Conservation (phyloP, 148 eudicot genomes). For the Camellia japonica region DNA sequence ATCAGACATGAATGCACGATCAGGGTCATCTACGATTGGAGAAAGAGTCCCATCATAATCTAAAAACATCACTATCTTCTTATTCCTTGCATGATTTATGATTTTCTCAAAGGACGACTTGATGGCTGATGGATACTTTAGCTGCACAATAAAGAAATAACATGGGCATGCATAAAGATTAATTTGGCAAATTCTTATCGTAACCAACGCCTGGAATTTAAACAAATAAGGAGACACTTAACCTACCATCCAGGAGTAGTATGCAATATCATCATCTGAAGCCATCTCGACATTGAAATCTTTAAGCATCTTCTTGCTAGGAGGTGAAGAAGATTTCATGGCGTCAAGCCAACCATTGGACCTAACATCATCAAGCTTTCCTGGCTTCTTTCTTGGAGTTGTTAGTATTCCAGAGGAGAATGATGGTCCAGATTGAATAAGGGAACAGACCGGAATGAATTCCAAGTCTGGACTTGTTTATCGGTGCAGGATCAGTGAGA, state of each 20-base stretch:
- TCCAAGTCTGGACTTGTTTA: slow-evolving; percentile 58
- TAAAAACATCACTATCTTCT: slow-evolving; percentile 69
- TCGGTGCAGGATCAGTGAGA: slow-evolving; percentile 59
- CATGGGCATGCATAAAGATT: background rate
- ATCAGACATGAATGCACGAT: slow-evolving; percentile 73
- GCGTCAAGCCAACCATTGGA: slow-evolving; percentile 85
- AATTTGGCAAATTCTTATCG: too few relatives aligned
- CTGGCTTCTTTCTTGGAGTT: slow-evolving; percentile 55
- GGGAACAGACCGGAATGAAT: slow-evolving; percentile 38
- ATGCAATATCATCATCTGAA: slow-evolving; percentile 57
- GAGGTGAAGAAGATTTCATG: slow-evolving; percentile 82
- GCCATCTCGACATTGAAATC: slow-evolving; percentile 41
- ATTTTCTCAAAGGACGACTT: slow-evolving; percentile 45
- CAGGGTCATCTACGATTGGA: slow-evolving; percentile 87
- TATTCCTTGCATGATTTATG: slow-evolving; percentile 34
- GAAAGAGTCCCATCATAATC: slow-evolving; percentile 90
- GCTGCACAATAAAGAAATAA: slow-evolving; percentile 28
- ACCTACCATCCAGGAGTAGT: slow-evolving; percentile 68
- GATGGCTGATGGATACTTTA: slow-evolving; percentile 69
- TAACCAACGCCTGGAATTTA: background rate
- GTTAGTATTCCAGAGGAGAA: slow-evolving; percentile 40
- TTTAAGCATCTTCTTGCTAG: slow-evolving; percentile 57
- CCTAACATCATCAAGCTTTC: slow-evolving; percentile 58
- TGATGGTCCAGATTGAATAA: slow-evolving; percentile 41
- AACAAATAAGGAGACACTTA: background rate